Percentiles rank a stretch among this genome's conserved stretches.
phyloP scores from a whole-genome alignment of 1,284 basidiomycete genomes.

The Apiotrichum montevideense region DNA sequence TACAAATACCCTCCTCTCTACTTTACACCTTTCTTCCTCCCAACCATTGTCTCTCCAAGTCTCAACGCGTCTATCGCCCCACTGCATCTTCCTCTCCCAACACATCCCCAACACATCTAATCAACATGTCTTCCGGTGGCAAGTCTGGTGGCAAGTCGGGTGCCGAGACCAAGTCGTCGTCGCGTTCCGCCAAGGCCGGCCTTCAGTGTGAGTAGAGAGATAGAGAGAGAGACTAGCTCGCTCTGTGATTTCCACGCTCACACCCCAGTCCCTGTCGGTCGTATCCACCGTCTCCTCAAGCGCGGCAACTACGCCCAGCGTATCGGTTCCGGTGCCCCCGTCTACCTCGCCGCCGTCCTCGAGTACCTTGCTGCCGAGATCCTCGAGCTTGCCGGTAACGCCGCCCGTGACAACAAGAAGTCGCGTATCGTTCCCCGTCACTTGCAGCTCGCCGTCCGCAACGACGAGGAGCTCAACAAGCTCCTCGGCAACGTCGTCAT shows the following conservation, averaged over 20 bases:
- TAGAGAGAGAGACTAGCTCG: no score
- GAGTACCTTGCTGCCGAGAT: slow-evolving; percentile 74
- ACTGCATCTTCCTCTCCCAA: slow-evolving; percentile 18
- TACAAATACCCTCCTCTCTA: not conserved
- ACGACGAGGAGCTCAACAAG: slow-evolving; percentile 64
- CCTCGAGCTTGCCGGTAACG: slow-evolving; percentile 80
- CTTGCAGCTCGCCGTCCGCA: slow-evolving; percentile 81
- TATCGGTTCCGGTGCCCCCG: slow-evolving; percentile 53
- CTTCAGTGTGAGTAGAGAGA: slow-evolving; percentile 54
- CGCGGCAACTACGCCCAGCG: slow-evolving; percentile 79
- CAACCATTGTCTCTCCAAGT: slow-evolving; percentile 10
- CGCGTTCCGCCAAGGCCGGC: slow-evolving; percentile 76
- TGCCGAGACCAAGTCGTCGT: slow-evolving; percentile 53
- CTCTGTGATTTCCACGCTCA: slow-evolving; percentile 1
- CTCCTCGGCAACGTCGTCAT: slow-evolving; percentile 72
- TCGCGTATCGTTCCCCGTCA: slow-evolving; percentile 88
- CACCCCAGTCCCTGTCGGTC: slow-evolving; percentile 68
- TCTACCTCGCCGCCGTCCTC: slow-evolving; percentile 68
- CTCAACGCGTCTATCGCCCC: not conserved
- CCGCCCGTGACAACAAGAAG: slow-evolving; percentile 56
- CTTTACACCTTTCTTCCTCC: slow-evolving; percentile 11
- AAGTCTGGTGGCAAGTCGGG: slow-evolving; percentile 51
- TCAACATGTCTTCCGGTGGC: slow-evolving; percentile 54
- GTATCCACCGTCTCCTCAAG: slow-evolving; percentile 80
- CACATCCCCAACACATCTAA: slow-evolving; percentile 30